Base-by-base conservation (phyloP, 768 basidiomycete genomes). In the Xanthoconium purpureum region DNA sequence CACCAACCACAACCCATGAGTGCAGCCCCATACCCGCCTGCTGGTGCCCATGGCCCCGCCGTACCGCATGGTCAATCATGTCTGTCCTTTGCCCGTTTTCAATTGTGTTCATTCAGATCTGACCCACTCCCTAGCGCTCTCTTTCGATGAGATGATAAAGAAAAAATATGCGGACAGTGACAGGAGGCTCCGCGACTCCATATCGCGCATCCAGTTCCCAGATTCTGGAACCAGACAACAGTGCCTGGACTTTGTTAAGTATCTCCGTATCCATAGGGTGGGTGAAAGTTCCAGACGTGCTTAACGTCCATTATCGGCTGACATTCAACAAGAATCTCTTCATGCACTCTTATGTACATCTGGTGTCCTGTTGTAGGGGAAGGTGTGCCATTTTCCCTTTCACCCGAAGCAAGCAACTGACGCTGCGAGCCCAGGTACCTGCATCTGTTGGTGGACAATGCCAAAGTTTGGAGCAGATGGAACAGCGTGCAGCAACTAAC, bases 201-300 rank as follows among this genome's bases (percentile, higher is more conserved):
- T 70, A 39, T 51, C 50, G 13, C 52, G 6, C 43, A 35, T 54
- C n/a, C 2, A 3, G 11, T 52, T 55, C 43, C 54, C 51, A 20
- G n/a, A 43, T 44, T 28, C 17, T 1, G 35, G 54, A 11, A 6
- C 38, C 18, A 42, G 20, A 55, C 7, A 2, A n/a, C 14, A 44
- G 15, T 70, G 61, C 38, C 7, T 7, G 36, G 0, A 33, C 9
- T 50, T 66, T 18, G 43, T 72, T 33, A 1, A 35, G 0, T 1
- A 24, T 43, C 49, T 70, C 33, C 61, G 55, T 33, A 46, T 70
- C 8, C 50, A 68, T 30, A 70, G 17, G 38, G 68, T 72, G 42
- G 38, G 68, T 72, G 42, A 54, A 54, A 28, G 13, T 32, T 24
- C 3, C 13, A 50, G 14, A 9, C 18, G 30, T 45, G 5, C 35